Evolutionary conservation across 805 yeast genomes (phyloP), one percentile per base, ranked within the genome.

Genomic region (Hanseniaspora hatyaiensis): DNA sequence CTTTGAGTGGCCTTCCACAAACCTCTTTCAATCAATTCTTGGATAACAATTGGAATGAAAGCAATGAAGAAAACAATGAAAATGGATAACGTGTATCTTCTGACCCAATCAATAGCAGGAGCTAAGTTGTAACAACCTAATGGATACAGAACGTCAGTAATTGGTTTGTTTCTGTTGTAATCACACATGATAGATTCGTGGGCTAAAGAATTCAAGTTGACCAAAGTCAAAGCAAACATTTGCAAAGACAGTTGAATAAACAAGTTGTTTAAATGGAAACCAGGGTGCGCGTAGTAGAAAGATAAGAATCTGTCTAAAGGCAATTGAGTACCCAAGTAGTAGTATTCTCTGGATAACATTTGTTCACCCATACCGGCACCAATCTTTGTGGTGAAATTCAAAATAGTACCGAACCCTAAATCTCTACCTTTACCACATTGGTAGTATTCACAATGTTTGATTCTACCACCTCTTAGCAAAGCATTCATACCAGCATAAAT

Each of bases 321-420:
- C 53, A 82, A 67, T 59, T 79, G 87, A 32, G 89, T 79, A 59
- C 89, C 86, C 63, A 82, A 64, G 64, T 82, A 81, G 65, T 78
- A 82, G 62, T 82, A 82, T 63, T 82, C 94, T 67, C 94, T 73
- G 23, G 88, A 81, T 52, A 82, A 68, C 79, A 82, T 80, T 64
- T 82, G 94, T 65, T 82, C 94, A 64, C 92, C 92, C 94, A 82
- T 82, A 66, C 94, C 94, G 55, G 92, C 88, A 65, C 94, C 94
- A 73, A 82, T 82, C 66, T 82, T 82, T 34, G 88, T 82, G 19
- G 87, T 82, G 73, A 82, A 82, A 65, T 82, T 82, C 71, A 82
- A 71, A 66, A 82, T 82, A 4, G 92, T 81, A 51, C 87, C 87
- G 65, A 82, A 82, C 61, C 94, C 94, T 58, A 82, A 71, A 73